phyloP scores from a whole-genome alignment of 2,329 filamentous ascomycete genomes.

The Venturia pyrina region DNA sequence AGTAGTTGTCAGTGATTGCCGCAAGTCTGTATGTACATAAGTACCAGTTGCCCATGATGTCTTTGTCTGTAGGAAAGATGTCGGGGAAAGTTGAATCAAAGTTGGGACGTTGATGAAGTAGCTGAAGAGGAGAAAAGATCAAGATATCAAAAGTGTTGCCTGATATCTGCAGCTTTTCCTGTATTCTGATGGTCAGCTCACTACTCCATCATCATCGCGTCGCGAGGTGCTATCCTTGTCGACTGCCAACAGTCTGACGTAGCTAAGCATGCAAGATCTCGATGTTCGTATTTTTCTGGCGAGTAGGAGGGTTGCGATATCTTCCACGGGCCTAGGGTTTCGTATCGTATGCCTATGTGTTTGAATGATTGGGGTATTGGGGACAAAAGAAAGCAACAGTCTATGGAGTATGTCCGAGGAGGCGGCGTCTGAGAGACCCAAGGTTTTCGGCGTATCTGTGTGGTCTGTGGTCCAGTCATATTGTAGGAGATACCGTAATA shows the following conservation, averaged over 20 bases:
- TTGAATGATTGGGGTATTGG: no score
- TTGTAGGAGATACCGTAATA: no score
- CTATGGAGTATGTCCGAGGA: not conserved
- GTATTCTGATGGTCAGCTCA: not conserved
- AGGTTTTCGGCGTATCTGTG: no score
- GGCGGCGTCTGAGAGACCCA: no score
- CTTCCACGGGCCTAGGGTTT: no score
- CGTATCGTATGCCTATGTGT: no score
- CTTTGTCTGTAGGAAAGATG: not conserved
- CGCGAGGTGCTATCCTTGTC: not conserved
- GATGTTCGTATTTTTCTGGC: not conserved
- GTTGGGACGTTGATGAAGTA: not conserved
- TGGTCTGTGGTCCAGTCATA: no score
- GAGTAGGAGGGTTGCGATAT: no score
- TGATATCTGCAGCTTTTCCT: not conserved
- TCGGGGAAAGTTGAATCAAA: not conserved
- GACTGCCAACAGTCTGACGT: not conserved
- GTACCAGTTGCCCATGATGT: constrained; percentile 1
- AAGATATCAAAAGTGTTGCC: not conserved
- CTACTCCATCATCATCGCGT: not conserved
- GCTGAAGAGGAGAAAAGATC: not conserved
- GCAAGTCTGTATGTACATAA: not conserved
- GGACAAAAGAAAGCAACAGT: not conserved
- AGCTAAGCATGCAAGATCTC: not conserved
- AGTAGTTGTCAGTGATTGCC: not conserved